Base-by-base conservation (phyloP, 768 basidiomycete species). In the Leccinellum albellum region DNA sequence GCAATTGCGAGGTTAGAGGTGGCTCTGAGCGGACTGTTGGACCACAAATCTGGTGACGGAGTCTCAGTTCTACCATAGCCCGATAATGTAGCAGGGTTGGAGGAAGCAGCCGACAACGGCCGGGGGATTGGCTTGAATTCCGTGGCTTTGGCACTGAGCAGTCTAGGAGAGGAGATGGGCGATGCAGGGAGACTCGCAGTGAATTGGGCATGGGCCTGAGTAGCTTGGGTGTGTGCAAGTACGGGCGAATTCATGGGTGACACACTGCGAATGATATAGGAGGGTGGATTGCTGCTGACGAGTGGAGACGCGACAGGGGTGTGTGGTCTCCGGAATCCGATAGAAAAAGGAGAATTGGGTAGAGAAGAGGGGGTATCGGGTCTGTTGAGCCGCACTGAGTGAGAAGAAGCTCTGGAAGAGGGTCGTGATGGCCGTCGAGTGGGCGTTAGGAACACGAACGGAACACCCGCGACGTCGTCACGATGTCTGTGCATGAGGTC, bases 401-500 rank as follows among this genome's bases (percentile, higher is more conserved):
- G 82, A 60, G 83, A 79, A 35, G 91, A 87, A 50, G 91, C 85
- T 57, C 90, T 81, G 48, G 90, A 92, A 35, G 88, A 90, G 15
- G 89, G 89, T 10, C 89, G 83, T 12, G 89, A 91, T 4, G 89
- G 90, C 20, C 89, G 83, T 58, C 87, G 80, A 31, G 86, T 89
- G 21, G 89, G 88, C 5, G 89, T 92, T 50, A 93, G 77, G 74
- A 88, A 90, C 55, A 91, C 75, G 69, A 93, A 93, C 0, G 90
- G 89, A 6, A 91, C 87, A 20, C 88, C 88, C 13, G 87, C 84
- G 40, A 88, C 76, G 76, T 91, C 87, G 79, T 96, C 94, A 59
- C 85, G 81, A 71, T 94, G 91, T 74, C 90, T 89, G 75, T 98
- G 95, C 95, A 98, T 97, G 60, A 97, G 82, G 68, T 96, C 93